Evolutionary conservation across 148 eudicot species (phyloP).

Genomic region (Heliosperma pusillum): DNA sequence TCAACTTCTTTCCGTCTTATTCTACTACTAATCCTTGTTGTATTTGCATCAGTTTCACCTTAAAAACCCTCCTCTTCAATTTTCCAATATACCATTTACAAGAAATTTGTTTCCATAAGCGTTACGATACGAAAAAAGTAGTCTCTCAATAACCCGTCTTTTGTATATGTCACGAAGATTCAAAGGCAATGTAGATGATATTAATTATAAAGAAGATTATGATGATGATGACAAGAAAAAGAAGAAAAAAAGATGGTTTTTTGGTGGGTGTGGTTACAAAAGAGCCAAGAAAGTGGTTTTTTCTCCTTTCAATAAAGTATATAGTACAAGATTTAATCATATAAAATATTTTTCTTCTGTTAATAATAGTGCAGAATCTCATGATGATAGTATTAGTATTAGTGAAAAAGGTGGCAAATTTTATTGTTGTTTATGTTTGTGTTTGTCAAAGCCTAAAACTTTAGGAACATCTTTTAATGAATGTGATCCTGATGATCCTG

Average conservation of each 20-base stretch:
- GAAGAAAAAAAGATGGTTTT: conserved; percentile 6
- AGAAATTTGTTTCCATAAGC: too few species aligned
- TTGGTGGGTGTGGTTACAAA: conserved; percentile 28
- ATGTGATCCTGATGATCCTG: conserved; percentile 42
- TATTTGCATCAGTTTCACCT: neutral
- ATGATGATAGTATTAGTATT: conserved; percentile 4
- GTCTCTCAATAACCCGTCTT: too few species aligned
- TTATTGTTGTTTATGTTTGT: conserved; percentile 39
- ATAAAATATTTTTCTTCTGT: conserved; percentile 8
- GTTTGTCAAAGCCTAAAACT: conserved; percentile 36
- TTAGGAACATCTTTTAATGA: conserved; percentile 34
- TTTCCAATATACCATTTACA: neutral
- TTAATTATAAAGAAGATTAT: conserved; percentile 1
- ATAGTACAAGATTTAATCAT: conserved; percentile 6
- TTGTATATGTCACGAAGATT: conserved; percentile 29
- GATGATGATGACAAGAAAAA: conserved; percentile 9
- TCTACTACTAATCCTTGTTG: neutral
- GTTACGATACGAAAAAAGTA: too few species aligned
- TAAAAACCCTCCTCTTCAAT: neutral
- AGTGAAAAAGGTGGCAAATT: conserved; percentile 25
- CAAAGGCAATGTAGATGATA: conserved; percentile 7
- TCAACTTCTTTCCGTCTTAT: neutral
- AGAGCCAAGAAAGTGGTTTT: conserved; percentile 34
- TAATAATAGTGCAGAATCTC: neutral
- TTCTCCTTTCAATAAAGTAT: conserved; percentile 26